phyloP scores from a whole-genome alignment of 116 monocot species.

The Thalassia testudinum region DNA sequence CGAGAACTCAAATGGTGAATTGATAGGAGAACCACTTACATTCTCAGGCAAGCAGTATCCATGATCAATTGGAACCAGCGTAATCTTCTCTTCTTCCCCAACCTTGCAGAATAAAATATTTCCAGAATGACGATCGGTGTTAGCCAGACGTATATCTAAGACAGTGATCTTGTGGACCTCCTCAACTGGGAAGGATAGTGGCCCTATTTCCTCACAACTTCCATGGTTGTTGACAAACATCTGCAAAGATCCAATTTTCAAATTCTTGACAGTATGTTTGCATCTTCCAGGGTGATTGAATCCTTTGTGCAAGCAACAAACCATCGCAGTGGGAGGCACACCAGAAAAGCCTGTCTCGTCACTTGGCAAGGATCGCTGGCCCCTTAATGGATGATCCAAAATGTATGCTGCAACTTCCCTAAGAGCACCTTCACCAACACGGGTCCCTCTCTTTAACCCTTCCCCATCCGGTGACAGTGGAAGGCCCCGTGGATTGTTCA shows the following conservation, averaged over 20 bases:
- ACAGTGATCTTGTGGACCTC: conserved; percentile 85
- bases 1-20: too few relatives aligned
- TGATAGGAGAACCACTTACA: conserved; percentile 41
- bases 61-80: conserved; percentile 80
- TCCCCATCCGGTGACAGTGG: conserved; percentile 60
- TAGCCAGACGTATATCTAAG: conserved; percentile 83
- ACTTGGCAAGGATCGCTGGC: conserved; percentile 16
- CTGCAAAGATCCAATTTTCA: conserved; percentile 80
- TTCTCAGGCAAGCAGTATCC: conserved; percentile 87
- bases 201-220: conserved; percentile 84
- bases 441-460: conserved; percentile 78
- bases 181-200: conserved; percentile 49
- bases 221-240: conserved; percentile 72
- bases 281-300: conserved; percentile 47
- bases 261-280: conserved; percentile 3
- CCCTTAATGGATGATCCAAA: conserved; percentile 53
- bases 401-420: conserved; percentile 91
- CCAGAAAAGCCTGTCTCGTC: conserved; percentile 61
- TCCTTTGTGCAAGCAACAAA: conserved; percentile 30
- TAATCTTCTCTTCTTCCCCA: conserved; percentile 23
- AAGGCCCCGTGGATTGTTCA: conserved; percentile 67
- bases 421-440: conserved; percentile 73
- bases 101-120: conserved; percentile 58
- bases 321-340: conserved; percentile 72
- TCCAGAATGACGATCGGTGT: conserved; percentile 84